Percentiles rank a stretch among this genome's conserved stretches.
Conservation (phyloP, 495 filamentous ascomycete genomes). For the Neurospora intermedia region DNA sequence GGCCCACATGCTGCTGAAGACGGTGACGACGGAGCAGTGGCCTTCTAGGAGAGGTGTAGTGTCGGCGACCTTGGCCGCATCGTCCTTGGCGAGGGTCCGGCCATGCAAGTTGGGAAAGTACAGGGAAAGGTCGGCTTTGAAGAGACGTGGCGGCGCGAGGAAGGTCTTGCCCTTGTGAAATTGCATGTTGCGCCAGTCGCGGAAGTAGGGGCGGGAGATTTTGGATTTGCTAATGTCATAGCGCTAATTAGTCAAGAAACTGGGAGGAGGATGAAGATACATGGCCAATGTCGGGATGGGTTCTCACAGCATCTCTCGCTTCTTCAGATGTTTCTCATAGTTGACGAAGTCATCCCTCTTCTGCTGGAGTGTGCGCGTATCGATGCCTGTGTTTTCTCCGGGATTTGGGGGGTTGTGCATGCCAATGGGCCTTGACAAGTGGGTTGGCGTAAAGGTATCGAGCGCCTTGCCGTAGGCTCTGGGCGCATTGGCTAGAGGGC, state of each 20-base stretch:
- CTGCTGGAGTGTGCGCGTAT: conserved; percentile 53
- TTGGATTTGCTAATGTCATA: conserved; percentile 33
- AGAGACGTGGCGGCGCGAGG: conserved; percentile 62
- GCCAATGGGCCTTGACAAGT: conserved; percentile 72
- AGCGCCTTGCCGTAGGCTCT: conserved; percentile 44
- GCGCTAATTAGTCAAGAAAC: not conserved
- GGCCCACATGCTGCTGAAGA: conserved; percentile 79
- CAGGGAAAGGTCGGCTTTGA: conserved; percentile 62
- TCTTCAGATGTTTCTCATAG: conserved; percentile 69
- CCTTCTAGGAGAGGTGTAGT: conserved; percentile 64
- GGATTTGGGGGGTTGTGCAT: conserved; percentile 55
- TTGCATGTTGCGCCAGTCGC: conserved; percentile 77
- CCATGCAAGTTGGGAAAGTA: conserved; percentile 92
- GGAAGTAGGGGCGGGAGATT: conserved; percentile 78
- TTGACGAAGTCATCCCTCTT: conserved; percentile 72
- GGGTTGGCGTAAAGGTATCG: conserved; percentile 52
- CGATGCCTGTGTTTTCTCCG: conserved; percentile 73
- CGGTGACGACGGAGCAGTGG: conserved; percentile 62
- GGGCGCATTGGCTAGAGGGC: conserved; percentile 39
- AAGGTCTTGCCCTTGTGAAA: conserved; percentile 84
- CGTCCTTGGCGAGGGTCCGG: conserved; percentile 49
- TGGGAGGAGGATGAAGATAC: not conserved
- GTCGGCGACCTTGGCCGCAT: conserved; percentile 32
- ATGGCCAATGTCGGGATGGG: not conserved
- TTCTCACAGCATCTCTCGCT: conserved; percentile 59